phyloP scores from a whole-genome alignment of 2,329 filamentous ascomycete species.

The Fusarium gaditjirri region DNA sequence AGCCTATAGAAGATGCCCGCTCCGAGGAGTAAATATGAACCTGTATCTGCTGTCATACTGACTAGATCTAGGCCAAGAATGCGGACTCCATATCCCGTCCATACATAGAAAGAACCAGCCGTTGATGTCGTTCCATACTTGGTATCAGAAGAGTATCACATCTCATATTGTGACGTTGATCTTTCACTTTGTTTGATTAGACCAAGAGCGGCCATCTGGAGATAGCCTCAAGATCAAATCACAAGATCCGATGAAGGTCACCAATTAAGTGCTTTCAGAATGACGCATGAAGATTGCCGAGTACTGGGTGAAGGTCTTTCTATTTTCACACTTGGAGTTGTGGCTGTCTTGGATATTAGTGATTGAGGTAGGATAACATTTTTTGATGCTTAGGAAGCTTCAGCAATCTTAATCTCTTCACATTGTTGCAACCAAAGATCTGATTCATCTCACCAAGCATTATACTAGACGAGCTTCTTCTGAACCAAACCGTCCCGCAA shows the following conservation, averaged over 20 bases:
- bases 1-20: not conserved
- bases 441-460: not conserved
- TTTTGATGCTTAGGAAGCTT: not conserved
- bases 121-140: constrained; percentile 22
- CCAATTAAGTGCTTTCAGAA: not conserved
- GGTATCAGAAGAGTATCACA: not conserved
- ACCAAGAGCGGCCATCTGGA: not conserved
- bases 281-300: not conserved
- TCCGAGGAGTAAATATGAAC: not conserved
- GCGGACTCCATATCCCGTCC: not conserved
- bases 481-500: not conserved
- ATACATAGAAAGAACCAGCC: not conserved
- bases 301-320: not conserved
- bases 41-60: not conserved
- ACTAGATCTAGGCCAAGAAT: not conserved
- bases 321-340: not conserved
- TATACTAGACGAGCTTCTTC: not conserved
- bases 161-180: not conserved
- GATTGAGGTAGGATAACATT: too few species aligned
- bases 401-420: too few species aligned
- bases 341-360: not conserved
- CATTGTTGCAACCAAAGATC: too few species aligned
- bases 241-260: not conserved
- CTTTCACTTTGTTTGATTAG: not conserved
- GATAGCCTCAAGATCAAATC: not conserved